Conservation (phyloP, 176 grass and related monocot species). For the Oryza nivara region DNA sequence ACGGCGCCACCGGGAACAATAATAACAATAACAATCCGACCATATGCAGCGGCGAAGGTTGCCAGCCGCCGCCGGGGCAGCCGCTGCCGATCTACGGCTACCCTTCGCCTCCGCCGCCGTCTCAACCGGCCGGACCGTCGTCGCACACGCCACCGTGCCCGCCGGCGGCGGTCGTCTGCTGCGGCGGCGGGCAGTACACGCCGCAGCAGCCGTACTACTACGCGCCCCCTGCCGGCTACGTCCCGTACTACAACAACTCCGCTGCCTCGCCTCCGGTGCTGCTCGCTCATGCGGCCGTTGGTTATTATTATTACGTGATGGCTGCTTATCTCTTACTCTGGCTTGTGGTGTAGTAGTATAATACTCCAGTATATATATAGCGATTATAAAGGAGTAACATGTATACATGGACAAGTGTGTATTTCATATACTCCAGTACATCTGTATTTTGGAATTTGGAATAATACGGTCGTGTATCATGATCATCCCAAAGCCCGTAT, state of each 20-base stretch:
- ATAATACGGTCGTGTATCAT: background rate
- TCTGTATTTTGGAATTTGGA: background rate
- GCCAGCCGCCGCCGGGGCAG: constrained; percentile 9
- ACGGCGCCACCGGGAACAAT: background rate
- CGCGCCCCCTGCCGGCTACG: constrained; percentile 32
- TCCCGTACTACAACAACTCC: constrained; percentile 50
- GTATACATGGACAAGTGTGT: constrained; percentile 7
- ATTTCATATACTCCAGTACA: background rate
- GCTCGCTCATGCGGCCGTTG: background rate
- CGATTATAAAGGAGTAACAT: background rate
- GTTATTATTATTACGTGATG: background rate
- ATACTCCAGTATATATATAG: background rate
- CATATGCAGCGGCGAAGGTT: constrained; percentile 35
- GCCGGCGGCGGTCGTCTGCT: constrained; percentile 41
- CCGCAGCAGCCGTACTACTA: constrained; percentile 33
- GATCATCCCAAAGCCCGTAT: background rate
- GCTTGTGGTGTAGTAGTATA: constrained; percentile 8
- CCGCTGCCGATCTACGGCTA: constrained; percentile 42
- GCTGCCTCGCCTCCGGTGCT: constrained; percentile 26
- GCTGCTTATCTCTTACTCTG: background rate
- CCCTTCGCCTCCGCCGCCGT: constrained; percentile 8
- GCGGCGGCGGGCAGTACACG: background rate
- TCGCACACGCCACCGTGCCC: constrained; percentile 35
- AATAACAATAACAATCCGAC: too few relatives aligned
- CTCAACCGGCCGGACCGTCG: background rate